A percentile compares a stretch with the other conserved stretches of the same genome.
Evolutionary conservation across 257 asterid genomes (phyloP).

Genomic region (Coffea canephora): DNA sequence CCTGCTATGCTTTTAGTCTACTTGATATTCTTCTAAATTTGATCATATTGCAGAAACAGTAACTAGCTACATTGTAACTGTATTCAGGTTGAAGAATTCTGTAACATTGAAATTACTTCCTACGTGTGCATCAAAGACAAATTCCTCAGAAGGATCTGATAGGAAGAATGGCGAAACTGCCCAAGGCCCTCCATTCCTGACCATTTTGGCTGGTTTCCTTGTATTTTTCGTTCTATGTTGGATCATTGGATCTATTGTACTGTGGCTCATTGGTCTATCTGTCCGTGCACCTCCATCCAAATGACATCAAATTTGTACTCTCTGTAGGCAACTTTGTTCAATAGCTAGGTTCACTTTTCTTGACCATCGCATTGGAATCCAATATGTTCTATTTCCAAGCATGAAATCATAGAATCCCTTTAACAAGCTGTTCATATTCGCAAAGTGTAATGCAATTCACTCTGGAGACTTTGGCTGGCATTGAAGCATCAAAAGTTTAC

Average conservation of each 20-base stretch:
- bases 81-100: slow-evolving; percentile 19
- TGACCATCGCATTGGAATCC: background rate
- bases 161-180: background rate
- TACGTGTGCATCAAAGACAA: background rate
- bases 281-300: background rate
- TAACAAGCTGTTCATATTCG: too few relatives aligned
- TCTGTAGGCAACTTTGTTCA: background rate
- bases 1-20: background rate
- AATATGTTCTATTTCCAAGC: background rate
- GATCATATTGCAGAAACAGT: background rate
- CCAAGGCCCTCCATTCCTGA: background rate
- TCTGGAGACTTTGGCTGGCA: background rate
- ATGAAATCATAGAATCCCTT: background rate
- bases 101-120: background rate
- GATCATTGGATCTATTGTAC: background rate
- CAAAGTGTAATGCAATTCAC: background rate
- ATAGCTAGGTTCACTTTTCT: background rate
- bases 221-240: background rate
- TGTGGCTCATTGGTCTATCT: background rate
- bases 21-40: background rate
- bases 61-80: too few relatives aligned
- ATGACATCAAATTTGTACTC: too few relatives aligned
- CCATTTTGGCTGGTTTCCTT: background rate
- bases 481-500: too few relatives aligned
- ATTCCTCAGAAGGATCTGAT: background rate